Conservation (phyloP, 805 yeast genomes). For the Candida ascalaphidarum region DNA sequence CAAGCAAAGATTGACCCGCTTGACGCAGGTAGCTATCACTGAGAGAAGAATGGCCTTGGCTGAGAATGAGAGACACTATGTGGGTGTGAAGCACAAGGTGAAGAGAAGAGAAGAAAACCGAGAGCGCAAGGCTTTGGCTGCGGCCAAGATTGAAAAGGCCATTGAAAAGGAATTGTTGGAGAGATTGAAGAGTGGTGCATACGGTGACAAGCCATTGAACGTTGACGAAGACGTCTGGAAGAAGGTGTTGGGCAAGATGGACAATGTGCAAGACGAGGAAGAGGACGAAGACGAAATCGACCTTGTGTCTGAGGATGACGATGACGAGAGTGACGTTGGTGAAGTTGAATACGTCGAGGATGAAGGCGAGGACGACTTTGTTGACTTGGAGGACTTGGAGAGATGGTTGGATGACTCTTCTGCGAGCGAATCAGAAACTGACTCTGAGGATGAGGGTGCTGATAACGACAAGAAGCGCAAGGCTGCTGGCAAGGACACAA, state of each 20-base stretch:
- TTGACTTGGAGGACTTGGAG: conserved; percentile 88
- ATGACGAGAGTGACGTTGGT: conserved; percentile 38
- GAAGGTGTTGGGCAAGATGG: conserved; percentile 73
- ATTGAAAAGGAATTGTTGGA: conserved; percentile 93
- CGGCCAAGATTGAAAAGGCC: conserved; percentile 94
- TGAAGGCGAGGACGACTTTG: conserved; percentile 81
- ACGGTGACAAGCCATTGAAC: conserved; percentile 95
- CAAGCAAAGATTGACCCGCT: conserved; percentile 89
- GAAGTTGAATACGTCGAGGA: conserved; percentile 88
- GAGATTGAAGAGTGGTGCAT: conserved; percentile 94
- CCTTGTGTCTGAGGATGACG: conserved; percentile 38
- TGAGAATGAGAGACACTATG: conserved; percentile 89
- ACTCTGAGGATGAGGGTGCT: conserved; percentile 19
- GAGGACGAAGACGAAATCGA: conserved; percentile 48
- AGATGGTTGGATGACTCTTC: conserved; percentile 61
- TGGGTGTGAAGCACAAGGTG: conserved; percentile 88
- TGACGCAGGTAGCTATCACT: conserved; percentile 92
- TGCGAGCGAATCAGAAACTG: conserved; percentile 28
- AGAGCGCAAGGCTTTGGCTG: conserved; percentile 93
- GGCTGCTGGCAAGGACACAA: conserved; percentile 30
- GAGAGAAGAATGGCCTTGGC: conserved; percentile 88
- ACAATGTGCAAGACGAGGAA: conserved; percentile 52
- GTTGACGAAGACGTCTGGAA: conserved; percentile 96
- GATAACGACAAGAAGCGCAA: conserved; percentile 24
- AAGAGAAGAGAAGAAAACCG: conserved; percentile 90